Evolutionary conservation across 1,284 basidiomycete species (phyloP).

Genomic region (Microbotryum silenes-acaulis): DNA sequence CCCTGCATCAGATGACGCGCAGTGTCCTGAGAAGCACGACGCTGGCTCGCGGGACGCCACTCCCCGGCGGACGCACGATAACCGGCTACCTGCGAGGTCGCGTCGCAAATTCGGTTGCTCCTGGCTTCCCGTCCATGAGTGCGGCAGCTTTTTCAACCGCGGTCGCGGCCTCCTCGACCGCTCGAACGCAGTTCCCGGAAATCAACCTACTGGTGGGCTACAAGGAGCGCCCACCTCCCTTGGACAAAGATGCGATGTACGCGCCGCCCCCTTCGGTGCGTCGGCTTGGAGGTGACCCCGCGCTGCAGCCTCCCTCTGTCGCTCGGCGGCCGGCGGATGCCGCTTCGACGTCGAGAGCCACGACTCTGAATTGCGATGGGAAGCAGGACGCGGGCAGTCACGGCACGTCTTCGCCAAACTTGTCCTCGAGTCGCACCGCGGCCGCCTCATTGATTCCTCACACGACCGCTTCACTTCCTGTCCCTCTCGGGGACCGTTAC

Average conservation of each 20-base stretch:
- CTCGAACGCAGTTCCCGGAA: neutral
- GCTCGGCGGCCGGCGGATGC: too few relatives aligned
- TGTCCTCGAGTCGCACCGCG: too few relatives aligned
- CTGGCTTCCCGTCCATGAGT: constrained; percentile 16
- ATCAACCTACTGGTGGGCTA: constrained; percentile 14
- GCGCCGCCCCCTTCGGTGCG: constrained; percentile 14
- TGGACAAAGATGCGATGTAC: constrained; percentile 20
- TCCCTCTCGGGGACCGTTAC: neutral
- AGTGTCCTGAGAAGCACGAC: constrained; percentile 1
- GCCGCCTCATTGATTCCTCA: too few relatives aligned
- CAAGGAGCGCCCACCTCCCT: constrained; percentile 1
- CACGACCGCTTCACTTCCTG: too few relatives aligned
- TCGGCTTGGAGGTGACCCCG: constrained; percentile 1
- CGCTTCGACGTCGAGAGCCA: too few relatives aligned
- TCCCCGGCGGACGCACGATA: constrained; percentile 15
- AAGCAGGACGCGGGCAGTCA: too few relatives aligned
- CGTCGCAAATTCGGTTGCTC: constrained; percentile 5
- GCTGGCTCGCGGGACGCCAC: neutral
- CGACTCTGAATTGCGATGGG: too few relatives aligned
- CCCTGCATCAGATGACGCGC: constrained; percentile 21
- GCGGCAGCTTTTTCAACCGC: too few relatives aligned
- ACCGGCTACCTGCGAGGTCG: constrained; percentile 21
- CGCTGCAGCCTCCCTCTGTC: too few relatives aligned
- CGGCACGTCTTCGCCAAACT: too few relatives aligned
- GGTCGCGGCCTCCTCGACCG: neutral